A percentile compares a stretch with the other conserved stretches of the same genome.
Evolutionary conservation across 1,284 basidiomycete species (phyloP).

Genomic region (Sutorius eximius): DNA sequence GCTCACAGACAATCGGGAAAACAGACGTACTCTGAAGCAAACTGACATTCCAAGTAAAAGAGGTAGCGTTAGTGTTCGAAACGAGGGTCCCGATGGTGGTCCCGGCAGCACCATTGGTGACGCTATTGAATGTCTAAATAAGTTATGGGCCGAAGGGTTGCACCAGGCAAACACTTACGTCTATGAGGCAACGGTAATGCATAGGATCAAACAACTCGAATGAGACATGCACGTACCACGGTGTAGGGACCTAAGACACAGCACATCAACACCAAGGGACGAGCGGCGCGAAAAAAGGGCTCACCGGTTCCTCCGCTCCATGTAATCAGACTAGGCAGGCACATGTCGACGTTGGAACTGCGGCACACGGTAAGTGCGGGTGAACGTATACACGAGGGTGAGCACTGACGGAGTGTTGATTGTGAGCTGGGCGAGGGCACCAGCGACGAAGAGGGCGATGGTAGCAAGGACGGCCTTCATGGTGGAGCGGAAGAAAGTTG

Average conservation of each 20-base stretch:
- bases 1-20: not conserved
- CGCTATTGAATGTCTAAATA: slow-evolving; percentile 30
- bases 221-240: slow-evolving; percentile 42
- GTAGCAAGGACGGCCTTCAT: slow-evolving; percentile 50
- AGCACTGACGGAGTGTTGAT: slow-evolving; percentile 65
- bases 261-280: not conserved
- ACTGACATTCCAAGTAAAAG: slow-evolving; percentile 47
- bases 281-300: slow-evolving; percentile 24
- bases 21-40: slow-evolving; percentile 11
- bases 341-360: slow-evolving; percentile 42
- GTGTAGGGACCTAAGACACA: slow-evolving; percentile 47
- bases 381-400: not conserved
- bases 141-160: not conserved
- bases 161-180: slow-evolving; percentile 13
- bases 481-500: not conserved
- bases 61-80: slow-evolving; percentile 32
- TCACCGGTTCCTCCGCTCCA: slow-evolving; percentile 54
- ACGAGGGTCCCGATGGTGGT: slow-evolving; percentile 42
- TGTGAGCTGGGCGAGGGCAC: slow-evolving; percentile 41
- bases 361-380: slow-evolving; percentile 5
- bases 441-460: slow-evolving; percentile 40
- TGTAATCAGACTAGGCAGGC: slow-evolving; percentile 48
- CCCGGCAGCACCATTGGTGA: slow-evolving; percentile 41
- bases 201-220: not conserved
- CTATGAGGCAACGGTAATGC: slow-evolving; percentile 15